These are phyloP conservation scores for Blastocystis sp. DNA, from an alignment of 352 stramenopile genomes.

Conservation along the genomic window DNA sequence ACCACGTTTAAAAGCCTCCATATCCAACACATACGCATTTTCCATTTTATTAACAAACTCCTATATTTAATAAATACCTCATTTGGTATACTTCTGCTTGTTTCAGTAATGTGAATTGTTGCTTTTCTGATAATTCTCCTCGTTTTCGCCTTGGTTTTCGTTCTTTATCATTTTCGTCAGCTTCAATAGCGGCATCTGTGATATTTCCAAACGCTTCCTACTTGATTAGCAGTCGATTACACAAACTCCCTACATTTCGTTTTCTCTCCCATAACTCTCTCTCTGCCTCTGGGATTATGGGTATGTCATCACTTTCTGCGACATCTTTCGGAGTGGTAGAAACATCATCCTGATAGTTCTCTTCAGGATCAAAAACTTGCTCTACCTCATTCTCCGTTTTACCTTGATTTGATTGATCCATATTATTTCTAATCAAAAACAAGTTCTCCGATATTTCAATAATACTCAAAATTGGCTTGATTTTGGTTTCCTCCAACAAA, in stretches of 20 bases:
- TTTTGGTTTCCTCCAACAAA: too few species aligned
- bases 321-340: not conserved
- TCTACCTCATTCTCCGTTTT: not conserved
- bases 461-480: too few species aligned
- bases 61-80: not conserved
- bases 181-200: constrained; percentile 13
- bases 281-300: not conserved
- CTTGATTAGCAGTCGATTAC: not conserved
- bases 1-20: constrained; percentile 22
- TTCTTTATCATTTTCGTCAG: not conserved
- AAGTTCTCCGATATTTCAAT: too few species aligned
- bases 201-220: constrained; percentile 45
- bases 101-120: constrained; percentile 3
- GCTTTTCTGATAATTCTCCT: constrained; percentile 15
- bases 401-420: not conserved
- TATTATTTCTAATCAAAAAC: too few species aligned
- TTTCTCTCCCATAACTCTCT: not conserved
- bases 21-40: not conserved
- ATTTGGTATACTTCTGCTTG: not conserved
- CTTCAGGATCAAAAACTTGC: not conserved
- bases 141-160: not conserved
- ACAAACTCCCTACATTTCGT: not conserved
- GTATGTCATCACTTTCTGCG: not conserved
- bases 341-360: not conserved
- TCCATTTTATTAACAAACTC: constrained; percentile 51